phyloP scores from a whole-genome alignment of 2,329 filamentous ascomycete genomes.

The Microcera coccophila region DNA sequence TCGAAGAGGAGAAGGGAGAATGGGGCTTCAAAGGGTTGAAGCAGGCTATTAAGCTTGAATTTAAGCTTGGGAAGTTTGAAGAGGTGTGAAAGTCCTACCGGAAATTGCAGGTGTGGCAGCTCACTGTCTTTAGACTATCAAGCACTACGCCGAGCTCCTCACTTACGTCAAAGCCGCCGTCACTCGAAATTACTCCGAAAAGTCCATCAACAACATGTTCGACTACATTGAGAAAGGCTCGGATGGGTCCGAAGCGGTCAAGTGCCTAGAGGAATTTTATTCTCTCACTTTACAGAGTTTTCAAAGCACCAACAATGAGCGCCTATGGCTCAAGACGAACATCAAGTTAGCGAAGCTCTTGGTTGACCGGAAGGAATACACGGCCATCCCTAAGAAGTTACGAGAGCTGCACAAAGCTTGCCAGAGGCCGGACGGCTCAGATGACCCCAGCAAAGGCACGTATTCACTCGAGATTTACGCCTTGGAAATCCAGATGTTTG shows the following conservation, averaged over 20 bases:
- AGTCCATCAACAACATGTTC: conserved; percentile 99
- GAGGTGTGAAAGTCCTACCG: too few relatives aligned
- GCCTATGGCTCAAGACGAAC: conserved; percentile 96
- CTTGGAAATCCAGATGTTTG: conserved; percentile 97
- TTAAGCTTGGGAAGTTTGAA: conserved; percentile 83
- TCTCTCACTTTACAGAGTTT: conserved; percentile 90
- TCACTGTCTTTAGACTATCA: conserved; percentile 63
- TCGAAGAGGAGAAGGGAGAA: conserved; percentile 90
- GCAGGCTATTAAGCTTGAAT: conserved; percentile 96
- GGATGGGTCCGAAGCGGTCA: conserved; percentile 62
- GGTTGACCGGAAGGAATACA: conserved; percentile 86
- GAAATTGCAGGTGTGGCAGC: too few relatives aligned
- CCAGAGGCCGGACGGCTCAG: conserved; percentile 78
- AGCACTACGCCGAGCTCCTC: conserved; percentile 90
- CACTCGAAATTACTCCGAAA: conserved; percentile 96
- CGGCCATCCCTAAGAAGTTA: conserved; percentile 74
- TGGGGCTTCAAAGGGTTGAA: conserved; percentile 99
- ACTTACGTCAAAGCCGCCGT: conserved; percentile 97
- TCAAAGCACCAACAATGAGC: conserved; percentile 95
- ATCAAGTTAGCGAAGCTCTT: conserved; percentile 92
- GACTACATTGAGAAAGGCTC: conserved; percentile 95
- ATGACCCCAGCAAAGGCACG: conserved; percentile 93
- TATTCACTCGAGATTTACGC: conserved; percentile 95
- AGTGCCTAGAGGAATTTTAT: conserved; percentile 93
- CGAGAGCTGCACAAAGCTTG: conserved; percentile 86